Evolutionary conservation across 345 rosid species (phyloP).

Genomic region (Syzygium oleosum): DNA sequence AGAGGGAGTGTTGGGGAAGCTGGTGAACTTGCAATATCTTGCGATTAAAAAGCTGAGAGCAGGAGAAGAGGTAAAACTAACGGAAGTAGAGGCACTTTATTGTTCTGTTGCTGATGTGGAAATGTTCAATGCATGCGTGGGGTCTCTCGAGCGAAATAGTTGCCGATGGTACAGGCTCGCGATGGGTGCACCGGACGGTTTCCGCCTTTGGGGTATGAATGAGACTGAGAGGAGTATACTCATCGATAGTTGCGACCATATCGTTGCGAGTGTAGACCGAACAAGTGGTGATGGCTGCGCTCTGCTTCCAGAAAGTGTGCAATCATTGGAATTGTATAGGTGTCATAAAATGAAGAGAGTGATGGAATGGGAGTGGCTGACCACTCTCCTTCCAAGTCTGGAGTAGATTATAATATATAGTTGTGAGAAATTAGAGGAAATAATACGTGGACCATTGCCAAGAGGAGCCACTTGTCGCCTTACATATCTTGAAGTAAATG

Average conservation of each 20-base stretch:
- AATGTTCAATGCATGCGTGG: not conserved
- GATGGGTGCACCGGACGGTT: not conserved
- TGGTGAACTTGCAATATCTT: not conserved
- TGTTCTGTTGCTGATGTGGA: not conserved
- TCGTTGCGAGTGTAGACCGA: not conserved
- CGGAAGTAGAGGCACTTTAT: not conserved
- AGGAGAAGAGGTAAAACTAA: not conserved
- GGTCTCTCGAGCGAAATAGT: not conserved
- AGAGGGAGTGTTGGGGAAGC: not conserved
- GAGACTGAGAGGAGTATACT: not conserved
- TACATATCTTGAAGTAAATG: rapidly evolving
- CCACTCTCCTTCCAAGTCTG: constrained; percentile 5
- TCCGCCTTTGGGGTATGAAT: not conserved
- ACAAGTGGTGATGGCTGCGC: not conserved
- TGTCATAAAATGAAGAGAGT: not conserved
- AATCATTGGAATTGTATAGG: not conserved
- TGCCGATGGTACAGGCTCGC: rapidly evolving
- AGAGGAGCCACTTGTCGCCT: not conserved
- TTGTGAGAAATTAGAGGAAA: constrained; percentile 6
- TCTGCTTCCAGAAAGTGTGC: not conserved
- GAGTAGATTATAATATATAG: not conserved
- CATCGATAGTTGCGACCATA: not conserved
- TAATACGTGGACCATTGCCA: not conserved
- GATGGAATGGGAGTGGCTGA: not conserved
- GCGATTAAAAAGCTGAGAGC: rapidly evolving